Evolutionary conservation across 1,284 basidiomycete genomes (phyloP), one percentile per base, ranked within the genome.

Genomic region (Leccinum pachyderme): DNA sequence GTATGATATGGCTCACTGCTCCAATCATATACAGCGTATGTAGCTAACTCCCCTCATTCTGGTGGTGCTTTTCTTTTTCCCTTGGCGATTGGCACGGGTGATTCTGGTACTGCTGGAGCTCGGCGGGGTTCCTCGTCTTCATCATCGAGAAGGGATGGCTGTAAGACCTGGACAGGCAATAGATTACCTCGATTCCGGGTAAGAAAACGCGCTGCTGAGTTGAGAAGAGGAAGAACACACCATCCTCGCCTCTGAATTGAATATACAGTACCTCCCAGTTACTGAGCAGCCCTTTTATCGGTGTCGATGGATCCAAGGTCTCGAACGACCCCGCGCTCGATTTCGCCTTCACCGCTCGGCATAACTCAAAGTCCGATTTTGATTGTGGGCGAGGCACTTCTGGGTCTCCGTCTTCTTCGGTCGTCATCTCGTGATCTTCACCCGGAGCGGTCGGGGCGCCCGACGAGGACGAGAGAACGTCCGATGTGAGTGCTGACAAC

Each of bases 181-280:
- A 79, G 63, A 29, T 67, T 61, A 41, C 79, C 79, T 81, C 28
- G 51, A 18, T 37, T 35, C 7, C 5, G 29, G 35, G 22, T 59
- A 57, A 57, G 45, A 22, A 52, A 46, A 18, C 18, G 4, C 4
- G 18, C 4, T 1, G 13, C 25, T 8, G 7, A n/a, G n/a, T 5
- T 27, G n/a, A 7, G 28, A 22, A 24, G n/a, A 25, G 13, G 33
- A 8, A 6, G 35, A n/a, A 5, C 71, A 67, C 76, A 89, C 87
- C 84, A 45, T 75, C 73, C 31, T 73, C 69, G 63, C 85, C 79
- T 61, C 74, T 80, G 61, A 89, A 89, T 61, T 82, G 83, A 39
- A 91, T 63, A 61, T 82, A 89, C 11, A 90, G 57, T 15, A 69
- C 68, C 46, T 89, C 87, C 83, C 87, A 91, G 46, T 81, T 83